Conservation (phyloP, 2,329 filamentous ascomycete species). For the Trichoderma brevicompactum region DNA sequence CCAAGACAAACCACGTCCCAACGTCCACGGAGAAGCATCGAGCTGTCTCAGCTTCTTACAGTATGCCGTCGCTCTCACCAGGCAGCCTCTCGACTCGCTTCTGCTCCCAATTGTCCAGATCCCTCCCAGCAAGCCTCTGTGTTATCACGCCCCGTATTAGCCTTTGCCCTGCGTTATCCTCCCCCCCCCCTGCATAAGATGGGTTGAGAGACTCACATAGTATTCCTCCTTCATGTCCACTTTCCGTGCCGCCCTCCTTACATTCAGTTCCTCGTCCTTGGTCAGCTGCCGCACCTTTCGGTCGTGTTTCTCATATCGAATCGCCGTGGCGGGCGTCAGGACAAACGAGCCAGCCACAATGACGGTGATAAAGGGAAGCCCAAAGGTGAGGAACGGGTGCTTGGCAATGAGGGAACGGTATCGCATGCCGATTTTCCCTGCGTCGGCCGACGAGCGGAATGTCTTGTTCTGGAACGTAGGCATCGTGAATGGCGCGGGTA, state of each 20-base stretch:
- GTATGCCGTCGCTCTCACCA: slow-evolving; percentile 84
- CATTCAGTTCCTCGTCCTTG: slow-evolving; percentile 82
- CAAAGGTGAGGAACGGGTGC: slow-evolving; percentile 91
- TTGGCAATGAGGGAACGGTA: slow-evolving; percentile 77
- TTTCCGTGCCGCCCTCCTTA: slow-evolving; percentile 71
- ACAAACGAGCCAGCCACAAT: slow-evolving; percentile 94
- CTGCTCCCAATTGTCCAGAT: slow-evolving; percentile 96
- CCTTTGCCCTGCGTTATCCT: not conserved
- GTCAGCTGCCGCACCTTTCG: slow-evolving; percentile 84
- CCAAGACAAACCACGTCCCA: not conserved
- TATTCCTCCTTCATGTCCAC: slow-evolving; percentile 86
- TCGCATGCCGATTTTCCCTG: slow-evolving; percentile 69
- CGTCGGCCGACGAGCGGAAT: slow-evolving; percentile 69
- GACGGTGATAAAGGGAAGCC: slow-evolving; percentile 86
- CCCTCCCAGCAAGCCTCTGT: slow-evolving; percentile 68
- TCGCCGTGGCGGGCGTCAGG: slow-evolving; percentile 88
- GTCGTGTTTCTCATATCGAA: slow-evolving; percentile 93
- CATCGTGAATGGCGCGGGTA: slow-evolving; percentile 35
- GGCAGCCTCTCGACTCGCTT: slow-evolving; percentile 88
- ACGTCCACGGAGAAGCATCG: not conserved
- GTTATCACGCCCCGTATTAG: not conserved
- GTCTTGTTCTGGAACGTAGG: slow-evolving; percentile 69
- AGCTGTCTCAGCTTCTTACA: slow-evolving; percentile 49
- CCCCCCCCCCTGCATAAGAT: not conserved
- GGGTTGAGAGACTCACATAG: slow-evolving; percentile 68